Conservation (phyloP, 305 asterid genomes). For the Fraxinus velutina region DNA sequence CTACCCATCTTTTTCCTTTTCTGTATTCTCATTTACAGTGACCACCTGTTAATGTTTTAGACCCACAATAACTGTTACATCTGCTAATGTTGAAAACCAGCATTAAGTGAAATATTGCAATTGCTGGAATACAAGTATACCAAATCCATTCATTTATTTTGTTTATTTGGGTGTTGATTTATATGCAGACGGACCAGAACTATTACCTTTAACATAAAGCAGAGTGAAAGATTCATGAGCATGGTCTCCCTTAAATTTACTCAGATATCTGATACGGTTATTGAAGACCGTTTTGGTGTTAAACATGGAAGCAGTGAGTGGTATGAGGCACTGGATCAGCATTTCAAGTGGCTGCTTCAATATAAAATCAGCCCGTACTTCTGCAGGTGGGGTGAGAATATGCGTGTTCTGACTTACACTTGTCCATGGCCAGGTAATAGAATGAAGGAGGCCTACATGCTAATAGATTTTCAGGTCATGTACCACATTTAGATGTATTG, state of each 20-base stretch:
- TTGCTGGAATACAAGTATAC: not conserved
- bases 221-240: conserved; percentile 10
- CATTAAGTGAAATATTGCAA: not conserved
- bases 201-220: conserved; percentile 1
- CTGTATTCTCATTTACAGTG: not conserved
- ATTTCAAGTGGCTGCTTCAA: conserved; percentile 90
- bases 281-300: conserved; percentile 95
- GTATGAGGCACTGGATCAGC: conserved; percentile 88
- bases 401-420: conserved; percentile 95
- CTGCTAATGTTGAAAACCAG: conserved; percentile 5
- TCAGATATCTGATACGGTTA: conserved; percentile 94
- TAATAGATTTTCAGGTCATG: not conserved
- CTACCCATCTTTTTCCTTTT: not conserved
- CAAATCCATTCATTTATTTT: not conserved
- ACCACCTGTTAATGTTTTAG: conserved; percentile 4
- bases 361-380: conserved; percentile 93
- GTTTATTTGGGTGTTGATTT: not conserved
- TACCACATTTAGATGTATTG: conserved; percentile 2
- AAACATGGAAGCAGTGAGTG: conserved; percentile 91
- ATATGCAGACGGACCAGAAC: not conserved
- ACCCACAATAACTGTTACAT: conserved; percentile 11
- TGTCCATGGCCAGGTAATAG: conserved; percentile 95
- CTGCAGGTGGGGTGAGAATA: conserved; percentile 96
- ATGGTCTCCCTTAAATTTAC: conserved; percentile 42
- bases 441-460: conserved; percentile 7